A percentile compares a stretch with the other conserved stretches of the same genome.
These are phyloP conservation scores for Podospora comata DNA, from an alignment of 495 filamentous ascomycete species.

Conservation along the genomic window DNA sequence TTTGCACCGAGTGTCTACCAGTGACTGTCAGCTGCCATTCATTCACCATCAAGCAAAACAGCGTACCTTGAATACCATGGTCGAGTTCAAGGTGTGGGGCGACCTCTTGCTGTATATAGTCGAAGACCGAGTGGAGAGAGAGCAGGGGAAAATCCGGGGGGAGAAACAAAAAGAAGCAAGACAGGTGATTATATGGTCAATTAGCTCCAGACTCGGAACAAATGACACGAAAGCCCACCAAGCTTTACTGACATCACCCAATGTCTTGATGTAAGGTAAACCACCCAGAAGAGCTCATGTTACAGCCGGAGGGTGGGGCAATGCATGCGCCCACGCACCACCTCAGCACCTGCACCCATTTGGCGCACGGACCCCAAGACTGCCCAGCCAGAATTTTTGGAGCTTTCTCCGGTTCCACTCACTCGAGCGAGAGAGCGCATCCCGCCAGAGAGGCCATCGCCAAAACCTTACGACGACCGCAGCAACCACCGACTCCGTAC, in stretches of 20 bases:
- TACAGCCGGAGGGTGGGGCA: not conserved
- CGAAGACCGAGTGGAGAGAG: too few species aligned
- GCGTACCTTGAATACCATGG: constrained; percentile 51
- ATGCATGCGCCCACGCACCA: too few species aligned
- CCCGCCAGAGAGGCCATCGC: not conserved
- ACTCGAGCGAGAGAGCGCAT: not conserved
- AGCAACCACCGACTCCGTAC: not conserved
- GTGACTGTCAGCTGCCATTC: not conserved
- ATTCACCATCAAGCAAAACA: not conserved
- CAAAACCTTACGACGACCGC: constrained; percentile 2
- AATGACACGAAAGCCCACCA: not conserved
- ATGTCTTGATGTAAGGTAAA: constrained; percentile 4
- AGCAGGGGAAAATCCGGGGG: not conserved
- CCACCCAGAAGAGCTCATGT: not conserved
- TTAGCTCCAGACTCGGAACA: not conserved
- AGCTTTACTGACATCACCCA: constrained; percentile 24
- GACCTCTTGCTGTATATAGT: not conserved
- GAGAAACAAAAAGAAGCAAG: not conserved
- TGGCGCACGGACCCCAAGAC: not conserved
- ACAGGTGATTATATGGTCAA: not conserved
- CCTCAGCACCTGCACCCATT: not conserved
- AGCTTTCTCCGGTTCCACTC: not conserved
- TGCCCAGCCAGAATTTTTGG: not conserved
- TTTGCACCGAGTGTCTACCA: constrained; percentile 78
- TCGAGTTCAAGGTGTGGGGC: not conserved